Base-by-base conservation (phyloP, 176 grass and related monocot species). In the Bromus sterilis region DNA sequence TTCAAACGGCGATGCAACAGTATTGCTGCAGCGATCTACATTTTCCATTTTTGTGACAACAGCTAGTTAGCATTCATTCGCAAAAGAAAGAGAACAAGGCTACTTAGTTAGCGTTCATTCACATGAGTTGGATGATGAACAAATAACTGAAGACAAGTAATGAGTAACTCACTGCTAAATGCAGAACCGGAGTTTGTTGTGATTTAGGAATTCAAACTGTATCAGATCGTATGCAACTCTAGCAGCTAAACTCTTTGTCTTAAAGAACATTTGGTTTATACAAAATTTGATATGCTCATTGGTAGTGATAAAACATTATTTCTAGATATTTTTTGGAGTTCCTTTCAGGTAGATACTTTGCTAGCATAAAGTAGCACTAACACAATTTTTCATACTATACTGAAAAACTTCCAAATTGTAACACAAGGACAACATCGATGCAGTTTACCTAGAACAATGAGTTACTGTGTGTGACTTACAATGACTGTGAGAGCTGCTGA, bases 401-500 rank as follows among this genome's bases (percentile, higher is more conserved):
- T 26, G 21, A 40, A 30, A 24, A 64, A 73, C 64, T 7, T 42
- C 25, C 30, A 61, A 78, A 53, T 1, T 57, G 35, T 33, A 59
- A 87, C 25, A 18, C 35, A 78, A 74, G 9, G 15, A 23, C 77
- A 84, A 51, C 58, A 77, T 66, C 35, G 80, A 60, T 30, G 2
- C 60, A 79, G 71, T 42, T 82, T 68, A 78, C 26, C 62, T 42
- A 69, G 65, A 71, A 57, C 6, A 83, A 70, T 61, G 71, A 44
- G 37, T 56, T 85, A 44, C 3, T 72, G 83, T 72, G 73, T 60
- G 58, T 70, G 66, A 94, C 88, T 93, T 87, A 94, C 90, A 84
- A 56, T 84, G 95, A 82, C 43, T 90, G 90, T 35, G 88, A 88
- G 46, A 95, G 66, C 56, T 95, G 90, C 70, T 89, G 87, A n/a